Evolutionary conservation across 1,284 basidiomycete species (phyloP).

Genomic region (Boletellus deceptivus): DNA sequence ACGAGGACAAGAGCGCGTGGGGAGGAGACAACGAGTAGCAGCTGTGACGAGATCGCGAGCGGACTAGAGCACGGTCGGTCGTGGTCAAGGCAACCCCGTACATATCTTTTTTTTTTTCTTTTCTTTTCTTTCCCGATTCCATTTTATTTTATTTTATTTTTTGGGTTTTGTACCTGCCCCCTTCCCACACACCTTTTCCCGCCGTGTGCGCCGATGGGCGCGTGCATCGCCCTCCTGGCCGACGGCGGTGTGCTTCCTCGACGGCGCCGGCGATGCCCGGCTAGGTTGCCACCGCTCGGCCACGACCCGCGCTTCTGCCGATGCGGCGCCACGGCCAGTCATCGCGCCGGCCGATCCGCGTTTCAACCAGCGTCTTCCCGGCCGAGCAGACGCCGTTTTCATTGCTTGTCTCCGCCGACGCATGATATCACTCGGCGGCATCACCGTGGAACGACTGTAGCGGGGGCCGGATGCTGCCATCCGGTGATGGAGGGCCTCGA

Average conservation of each 20-base stretch:
- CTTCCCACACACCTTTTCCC: conserved; percentile 25
- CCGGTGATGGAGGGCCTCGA: too few relatives aligned
- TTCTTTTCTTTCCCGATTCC: not conserved
- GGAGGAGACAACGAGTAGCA: conserved; percentile 11
- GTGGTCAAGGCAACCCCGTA: conserved; percentile 67
- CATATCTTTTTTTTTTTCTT: conserved; percentile 3
- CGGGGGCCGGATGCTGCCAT: too few relatives aligned
- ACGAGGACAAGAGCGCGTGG: conserved; percentile 13
- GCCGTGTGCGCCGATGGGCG: too few relatives aligned
- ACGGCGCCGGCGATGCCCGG: not conserved
- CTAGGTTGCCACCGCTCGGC: not conserved
- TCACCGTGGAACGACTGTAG: too few relatives aligned
- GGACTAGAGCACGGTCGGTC: conserved; percentile 31
- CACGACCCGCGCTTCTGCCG: not conserved
- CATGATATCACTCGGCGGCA: too few relatives aligned
- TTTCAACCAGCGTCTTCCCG: too few relatives aligned
- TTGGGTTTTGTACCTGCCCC: not conserved
- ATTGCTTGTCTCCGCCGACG: too few relatives aligned
- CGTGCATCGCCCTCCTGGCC: too few relatives aligned
- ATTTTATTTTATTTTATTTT: not conserved
- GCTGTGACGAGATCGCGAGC: conserved; percentile 31
- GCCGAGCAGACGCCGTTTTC: too few relatives aligned
- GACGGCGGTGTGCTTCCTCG: not conserved
- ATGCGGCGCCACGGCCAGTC: not conserved
- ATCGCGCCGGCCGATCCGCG: too few relatives aligned